Base-by-base conservation (phyloP, 1,284 basidiomycete genomes). In the Tylopilus sp. region DNA sequence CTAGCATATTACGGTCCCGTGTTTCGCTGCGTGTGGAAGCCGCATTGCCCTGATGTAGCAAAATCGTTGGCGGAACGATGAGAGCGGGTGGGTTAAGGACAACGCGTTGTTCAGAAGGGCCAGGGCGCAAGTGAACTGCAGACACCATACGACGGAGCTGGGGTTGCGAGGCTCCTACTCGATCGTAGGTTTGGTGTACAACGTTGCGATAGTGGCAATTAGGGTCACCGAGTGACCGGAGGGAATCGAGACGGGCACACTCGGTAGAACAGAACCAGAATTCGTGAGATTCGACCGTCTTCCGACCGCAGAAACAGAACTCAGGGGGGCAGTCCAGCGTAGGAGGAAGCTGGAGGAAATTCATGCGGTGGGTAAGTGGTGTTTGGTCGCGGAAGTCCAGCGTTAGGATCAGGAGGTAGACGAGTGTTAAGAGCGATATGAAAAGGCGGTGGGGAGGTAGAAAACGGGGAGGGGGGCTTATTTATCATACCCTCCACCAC, bases 161-260 rank as follows among this genome's bases (percentile, higher is more conserved):
- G 20, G 28, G 51, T 11, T 45, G 44, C 8, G 20, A 21, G 2
- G 43, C 30, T 6, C 50, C 49, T 0, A 50, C 52, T 21, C 8
- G 46, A 21, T 41, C 15, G 36, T 53, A 54, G 28, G 57, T 61
- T 8, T 20, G 37, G 18, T 48, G 63, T 10, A 65, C 48, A 24
- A 52, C 46, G 1, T 50, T 41, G 34, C 62, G 65, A 38, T 64
- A 64, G 30, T 64, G 65, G 18, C 51, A 53, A 29, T 59, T 41
- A 8, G 51, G 46, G 11, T 50, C 42, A 4, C 46, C 54, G n/a
- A 67, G 60, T 5, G 62, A 58, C 15, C 56, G 58, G 18, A 66
- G 56, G 30, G 65, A 51, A 28, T 67, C 65, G 15, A 24, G 28
- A 18, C 55, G 63, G 14, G 62, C 65, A 14, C 62, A 67, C 0